Base-by-base conservation (phyloP, 306 rosid genomes). In the Medicago ruthenica region DNA sequence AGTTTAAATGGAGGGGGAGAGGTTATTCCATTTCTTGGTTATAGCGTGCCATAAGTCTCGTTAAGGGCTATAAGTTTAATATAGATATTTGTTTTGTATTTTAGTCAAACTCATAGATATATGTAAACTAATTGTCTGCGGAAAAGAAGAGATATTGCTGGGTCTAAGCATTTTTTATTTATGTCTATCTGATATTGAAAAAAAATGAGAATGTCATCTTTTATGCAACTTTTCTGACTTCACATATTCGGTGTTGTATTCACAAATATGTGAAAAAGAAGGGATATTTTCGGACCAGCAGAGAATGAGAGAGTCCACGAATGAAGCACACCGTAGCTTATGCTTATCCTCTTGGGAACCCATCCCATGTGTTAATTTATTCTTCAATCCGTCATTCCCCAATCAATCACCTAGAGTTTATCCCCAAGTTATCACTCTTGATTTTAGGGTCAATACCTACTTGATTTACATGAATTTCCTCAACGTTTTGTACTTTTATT, bases 1-100 rank as follows among this genome's bases (percentile, higher is more conserved):
- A 60, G 67, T 70, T 81, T 60, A 36, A 39, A 66, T 40, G 73
- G n/a, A 64, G 61, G 47, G 50, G 39, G 47, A 41, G 39, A 74
- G 65, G 21, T 80, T 60, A 27, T 14, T 60, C 66, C 57, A 21
- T 74, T 67, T 51, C 15, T 42, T 31, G 62, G 31, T 72, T 76
- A 63, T 37, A 15, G 41, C n/a, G 5, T 13, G 41, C 67, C 74
- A 50, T 20, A 31, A 57, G 55, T 34, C 64, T 57, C 10, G 4
- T 9, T 42, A 48, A 48, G 64, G 45, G 78, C 67, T 53, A 71
- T 34, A 22, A 41, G 37, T 55, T 51, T 27, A 58, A 58, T 58
- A 58, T 58, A 58, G 65, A 9, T 11, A 58, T 21, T 10, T 58
- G 34, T 58, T 58, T 58, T 11, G 37, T 21, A 58, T 50, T 50